Conservation (phyloP, 306 rosid genomes). For the Casuarina cunninghamiana region DNA sequence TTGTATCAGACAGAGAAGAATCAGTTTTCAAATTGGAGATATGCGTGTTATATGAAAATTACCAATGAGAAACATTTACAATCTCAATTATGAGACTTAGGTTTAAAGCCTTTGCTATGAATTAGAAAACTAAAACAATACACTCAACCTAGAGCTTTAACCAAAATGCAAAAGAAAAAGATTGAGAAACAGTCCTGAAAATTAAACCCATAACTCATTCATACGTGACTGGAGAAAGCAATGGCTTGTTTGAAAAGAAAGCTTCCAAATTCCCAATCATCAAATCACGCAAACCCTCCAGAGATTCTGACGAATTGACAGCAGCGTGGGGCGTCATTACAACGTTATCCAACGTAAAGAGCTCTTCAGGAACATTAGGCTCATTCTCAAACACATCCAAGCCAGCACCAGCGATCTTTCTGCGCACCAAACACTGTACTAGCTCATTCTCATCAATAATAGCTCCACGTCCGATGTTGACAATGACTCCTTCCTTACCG, state of each 20-base stretch:
- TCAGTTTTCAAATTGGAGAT: background rate
- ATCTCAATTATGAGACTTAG: background rate
- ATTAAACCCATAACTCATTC: conserved; percentile 1
- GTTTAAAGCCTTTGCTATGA: background rate
- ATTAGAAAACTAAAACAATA: background rate
- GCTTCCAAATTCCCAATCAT: conserved; percentile 45
- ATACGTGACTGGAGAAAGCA: conserved; percentile 21
- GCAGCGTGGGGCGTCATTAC: conserved; percentile 54
- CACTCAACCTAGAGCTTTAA: background rate
- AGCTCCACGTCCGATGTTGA: conserved; percentile 51
- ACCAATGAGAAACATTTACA: background rate
- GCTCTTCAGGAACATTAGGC: conserved; percentile 41
- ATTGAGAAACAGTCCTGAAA: background rate
- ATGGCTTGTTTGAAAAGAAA: conserved; percentile 49
- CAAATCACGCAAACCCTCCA: conserved; percentile 14
- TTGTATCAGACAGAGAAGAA: background rate
- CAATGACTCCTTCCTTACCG: conserved; percentile 44
- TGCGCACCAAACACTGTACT: conserved; percentile 22
- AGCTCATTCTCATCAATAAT: conserved; percentile 46
- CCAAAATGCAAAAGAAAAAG: background rate
- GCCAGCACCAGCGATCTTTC: conserved; percentile 42
- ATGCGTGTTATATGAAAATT: background rate
- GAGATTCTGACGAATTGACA: conserved; percentile 25
- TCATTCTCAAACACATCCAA: conserved; percentile 69
- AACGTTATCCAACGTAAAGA: conserved; percentile 45